These are phyloP conservation scores for Cyclocybe aegerita DNA, from an alignment of 768 basidiomycete species.

Conservation along the genomic window DNA sequence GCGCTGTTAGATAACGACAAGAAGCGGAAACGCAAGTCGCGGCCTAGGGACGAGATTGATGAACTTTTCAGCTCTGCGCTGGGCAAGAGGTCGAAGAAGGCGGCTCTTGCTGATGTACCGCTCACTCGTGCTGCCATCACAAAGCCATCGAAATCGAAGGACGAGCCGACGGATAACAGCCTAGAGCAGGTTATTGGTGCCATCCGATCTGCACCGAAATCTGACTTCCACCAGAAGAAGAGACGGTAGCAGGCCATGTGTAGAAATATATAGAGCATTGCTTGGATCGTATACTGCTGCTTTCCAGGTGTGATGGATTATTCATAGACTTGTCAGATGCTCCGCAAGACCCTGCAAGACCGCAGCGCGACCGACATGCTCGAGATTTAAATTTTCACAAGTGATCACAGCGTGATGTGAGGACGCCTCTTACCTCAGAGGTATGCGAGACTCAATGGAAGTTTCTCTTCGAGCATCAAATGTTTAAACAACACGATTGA, in stretches of 20 bases:
- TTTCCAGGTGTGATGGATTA: too few species aligned
- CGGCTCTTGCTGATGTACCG: constrained; percentile 32
- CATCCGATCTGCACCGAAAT: constrained; percentile 55
- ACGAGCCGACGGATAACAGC: constrained; percentile 29
- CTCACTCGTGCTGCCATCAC: background rate
- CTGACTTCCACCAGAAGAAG: constrained; percentile 35
- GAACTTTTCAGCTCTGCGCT: constrained; percentile 59
- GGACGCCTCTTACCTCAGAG: too few species aligned
- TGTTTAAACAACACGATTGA: too few species aligned
- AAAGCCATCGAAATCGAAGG: constrained; percentile 11
- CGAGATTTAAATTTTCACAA: too few species aligned
- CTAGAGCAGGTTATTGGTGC: constrained; percentile 57
- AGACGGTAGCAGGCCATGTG: constrained; percentile 4
- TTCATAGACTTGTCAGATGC: too few species aligned
- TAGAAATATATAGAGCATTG: too few species aligned
- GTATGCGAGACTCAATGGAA: too few species aligned
- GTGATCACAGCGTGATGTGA: too few species aligned
- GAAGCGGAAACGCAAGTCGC: constrained; percentile 40
- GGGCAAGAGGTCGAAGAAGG: constrained; percentile 60
- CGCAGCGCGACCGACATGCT: too few species aligned
- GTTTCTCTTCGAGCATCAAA: too few species aligned
- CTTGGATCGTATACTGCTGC: too few species aligned
- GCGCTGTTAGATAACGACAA: constrained; percentile 9
- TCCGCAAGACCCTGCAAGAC: too few species aligned
- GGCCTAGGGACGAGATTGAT: constrained; percentile 70